These are phyloP conservation scores for Ceratocystis albifundus DNA, from an alignment of 2,329 filamentous ascomycete species.

Conservation along the genomic window DNA sequence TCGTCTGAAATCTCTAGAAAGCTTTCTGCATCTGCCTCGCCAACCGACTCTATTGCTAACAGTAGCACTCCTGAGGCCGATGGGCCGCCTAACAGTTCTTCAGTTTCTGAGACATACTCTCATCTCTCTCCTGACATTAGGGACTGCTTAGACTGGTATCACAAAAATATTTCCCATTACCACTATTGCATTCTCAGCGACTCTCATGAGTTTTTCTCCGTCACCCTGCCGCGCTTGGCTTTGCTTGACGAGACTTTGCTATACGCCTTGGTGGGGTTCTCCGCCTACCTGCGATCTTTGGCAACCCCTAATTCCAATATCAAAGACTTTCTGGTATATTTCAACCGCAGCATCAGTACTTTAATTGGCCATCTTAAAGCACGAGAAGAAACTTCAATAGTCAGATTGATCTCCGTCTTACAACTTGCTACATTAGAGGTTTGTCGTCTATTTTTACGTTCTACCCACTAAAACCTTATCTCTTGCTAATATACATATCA, in stretches of 20 bases:
- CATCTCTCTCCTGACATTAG: conserved; percentile 58
- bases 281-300: conserved; percentile 74
- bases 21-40: conserved; percentile 14
- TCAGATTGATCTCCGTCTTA: conserved; percentile 74
- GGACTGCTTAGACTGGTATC: conserved; percentile 68
- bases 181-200: conserved; percentile 73
- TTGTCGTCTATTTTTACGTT: conserved; percentile 26
- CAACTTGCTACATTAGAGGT: conserved; percentile 92
- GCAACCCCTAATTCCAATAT: conserved; percentile 60
- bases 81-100: background rate
- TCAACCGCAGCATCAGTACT: conserved; percentile 73
- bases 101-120: conserved; percentile 36
- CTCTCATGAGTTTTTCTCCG: conserved; percentile 59
- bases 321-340: conserved; percentile 74
- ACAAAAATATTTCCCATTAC: conserved; percentile 63
- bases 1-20: conserved; percentile 26
- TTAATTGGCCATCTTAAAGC: conserved; percentile 60
- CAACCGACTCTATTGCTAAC: conserved; percentile 14
- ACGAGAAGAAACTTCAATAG: conserved; percentile 57
- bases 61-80: conserved; percentile 19
- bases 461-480: background rate
- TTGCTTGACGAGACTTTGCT: conserved; percentile 65
- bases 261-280: conserved; percentile 77
- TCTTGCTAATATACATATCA: conserved; percentile 19
- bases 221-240: conserved; percentile 59